phyloP scores from a whole-genome alignment of 352 stramenopile species.

The Globisporangium rhizosaccharum region DNA sequence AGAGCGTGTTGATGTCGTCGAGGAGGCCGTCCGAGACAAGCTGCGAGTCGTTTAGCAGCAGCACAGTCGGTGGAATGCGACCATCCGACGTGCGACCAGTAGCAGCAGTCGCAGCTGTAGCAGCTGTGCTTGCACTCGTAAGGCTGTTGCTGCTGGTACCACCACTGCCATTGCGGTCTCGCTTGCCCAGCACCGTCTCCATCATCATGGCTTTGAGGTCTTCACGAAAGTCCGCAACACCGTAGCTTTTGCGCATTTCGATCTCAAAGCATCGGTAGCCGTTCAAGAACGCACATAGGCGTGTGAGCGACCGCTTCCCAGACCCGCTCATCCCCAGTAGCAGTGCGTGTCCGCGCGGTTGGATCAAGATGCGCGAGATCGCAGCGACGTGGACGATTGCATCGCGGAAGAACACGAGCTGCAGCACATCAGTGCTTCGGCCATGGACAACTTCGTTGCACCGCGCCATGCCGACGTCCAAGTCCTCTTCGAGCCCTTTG shows the following conservation, averaged over 20 bases:
- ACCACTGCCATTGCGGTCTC: not conserved
- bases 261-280: conserved; percentile 76
- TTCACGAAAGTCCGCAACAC: conserved; percentile 82
- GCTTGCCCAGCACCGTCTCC: conserved; percentile 31
- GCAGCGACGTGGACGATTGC: conserved; percentile 82
- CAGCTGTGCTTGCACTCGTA: not conserved
- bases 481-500: conserved; percentile 42
- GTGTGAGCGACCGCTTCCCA: conserved; percentile 76
- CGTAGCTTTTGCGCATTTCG: conserved; percentile 83
- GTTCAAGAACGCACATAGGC: conserved; percentile 72
- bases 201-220: conserved; percentile 74
- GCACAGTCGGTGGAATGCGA: conserved; percentile 32
- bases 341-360: conserved; percentile 82
- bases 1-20: conserved; percentile 87
- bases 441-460: conserved; percentile 29
- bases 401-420: conserved; percentile 81
- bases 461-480: conserved; percentile 39
- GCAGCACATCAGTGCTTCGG: conserved; percentile 15
- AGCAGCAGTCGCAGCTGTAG: not conserved
- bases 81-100: not conserved
- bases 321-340: conserved; percentile 85
- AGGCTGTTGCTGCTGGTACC: not conserved
- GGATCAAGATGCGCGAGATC: conserved; percentile 78
- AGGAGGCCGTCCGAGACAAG: conserved; percentile 82
- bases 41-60: conserved; percentile 83